These are phyloP conservation scores for Capsella rubella DNA, from an alignment of 441 rosid species.

Conservation along the genomic window DNA sequence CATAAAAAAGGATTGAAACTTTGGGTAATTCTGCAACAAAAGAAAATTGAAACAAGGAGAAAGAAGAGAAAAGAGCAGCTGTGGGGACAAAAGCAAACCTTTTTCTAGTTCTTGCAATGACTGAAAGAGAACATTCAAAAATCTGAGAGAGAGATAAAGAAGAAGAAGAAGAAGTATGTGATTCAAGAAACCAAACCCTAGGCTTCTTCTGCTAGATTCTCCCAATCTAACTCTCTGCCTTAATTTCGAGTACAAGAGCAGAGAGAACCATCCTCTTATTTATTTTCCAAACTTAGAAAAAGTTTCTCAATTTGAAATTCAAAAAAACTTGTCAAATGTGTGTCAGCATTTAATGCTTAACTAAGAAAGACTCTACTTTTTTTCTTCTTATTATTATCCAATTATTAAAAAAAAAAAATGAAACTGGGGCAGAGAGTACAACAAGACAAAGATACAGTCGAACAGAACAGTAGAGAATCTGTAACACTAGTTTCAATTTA, in stretches of 20 bases:
- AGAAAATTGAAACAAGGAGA: conserved; percentile 16
- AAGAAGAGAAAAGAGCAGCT: conserved; percentile 24
- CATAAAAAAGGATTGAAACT: conserved; percentile 7
- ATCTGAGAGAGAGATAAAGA: conserved; percentile 19
- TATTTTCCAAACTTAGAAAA: conserved; percentile 33
- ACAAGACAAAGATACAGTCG: conserved; percentile 46
- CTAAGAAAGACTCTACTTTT: not conserved
- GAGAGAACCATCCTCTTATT: conserved; percentile 7
- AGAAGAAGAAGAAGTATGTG: conserved; percentile 6
- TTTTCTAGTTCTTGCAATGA: conserved; percentile 18
- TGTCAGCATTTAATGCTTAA: conserved; percentile 41
- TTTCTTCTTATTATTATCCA: conserved; percentile 20
- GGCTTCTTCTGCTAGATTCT: conserved; percentile 34
- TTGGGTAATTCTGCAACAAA: conserved; percentile 9
- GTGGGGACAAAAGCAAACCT: conserved; percentile 37
- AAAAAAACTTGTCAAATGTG: conserved; percentile 31
- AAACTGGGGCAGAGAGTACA: conserved; percentile 42
- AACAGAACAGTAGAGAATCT: conserved; percentile 46
- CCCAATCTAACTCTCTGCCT: conserved; percentile 23
- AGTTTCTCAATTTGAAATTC: conserved; percentile 48
- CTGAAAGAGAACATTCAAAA: conserved; percentile 24
- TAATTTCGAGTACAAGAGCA: conserved; percentile 28
- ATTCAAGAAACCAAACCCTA: conserved; percentile 30
- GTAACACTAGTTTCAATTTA: conserved; percentile 40
- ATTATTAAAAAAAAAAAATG: conserved; percentile 7